Percentiles rank a stretch among this genome's conserved stretches.
phyloP scores from a whole-genome alignment of 352 stramenopile genomes.

The Pythium aquatile region DNA sequence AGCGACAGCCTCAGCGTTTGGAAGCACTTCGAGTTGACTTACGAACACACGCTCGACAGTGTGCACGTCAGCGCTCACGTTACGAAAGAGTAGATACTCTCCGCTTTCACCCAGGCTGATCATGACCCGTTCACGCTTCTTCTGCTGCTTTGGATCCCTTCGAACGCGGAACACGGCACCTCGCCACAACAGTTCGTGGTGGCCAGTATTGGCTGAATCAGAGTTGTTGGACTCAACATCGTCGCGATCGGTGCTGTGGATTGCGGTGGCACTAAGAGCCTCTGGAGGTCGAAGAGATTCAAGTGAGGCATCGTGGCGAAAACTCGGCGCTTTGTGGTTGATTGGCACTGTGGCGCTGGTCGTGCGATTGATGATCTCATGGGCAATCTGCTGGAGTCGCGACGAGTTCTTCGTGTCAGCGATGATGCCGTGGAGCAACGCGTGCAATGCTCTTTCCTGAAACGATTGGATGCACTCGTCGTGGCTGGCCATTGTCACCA shows the following conservation, averaged over 20 bases:
- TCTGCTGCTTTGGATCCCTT: slow-evolving; percentile 30
- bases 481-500: slow-evolving; percentile 25
- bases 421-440: slow-evolving; percentile 5
- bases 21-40: slow-evolving; percentile 38
- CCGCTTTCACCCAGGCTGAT: slow-evolving; percentile 35
- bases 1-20: slow-evolving; percentile 1
- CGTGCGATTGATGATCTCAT: slow-evolving; percentile 14
- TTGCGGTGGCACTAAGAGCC: background rate
- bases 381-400: slow-evolving; percentile 14
- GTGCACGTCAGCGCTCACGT: slow-evolving; percentile 24
- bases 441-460: slow-evolving; percentile 10
- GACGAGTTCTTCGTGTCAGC: slow-evolving; percentile 12
- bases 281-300: slow-evolving; percentile 6
- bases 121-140: slow-evolving; percentile 30
- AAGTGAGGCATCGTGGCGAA: background rate
- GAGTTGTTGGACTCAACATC: background rate
- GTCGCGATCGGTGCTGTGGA: background rate
- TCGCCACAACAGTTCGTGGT: slow-evolving; percentile 13
- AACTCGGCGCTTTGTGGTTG: background rate
- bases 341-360: background rate
- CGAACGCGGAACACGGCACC: slow-evolving; percentile 18
- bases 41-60: slow-evolving; percentile 42
- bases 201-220: background rate
- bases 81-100: slow-evolving; percentile 44
- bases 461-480: slow-evolving; percentile 8